Conservation (phyloP, 169 alveolate genomes). For the Cryptosporidium viatorum region DNA sequence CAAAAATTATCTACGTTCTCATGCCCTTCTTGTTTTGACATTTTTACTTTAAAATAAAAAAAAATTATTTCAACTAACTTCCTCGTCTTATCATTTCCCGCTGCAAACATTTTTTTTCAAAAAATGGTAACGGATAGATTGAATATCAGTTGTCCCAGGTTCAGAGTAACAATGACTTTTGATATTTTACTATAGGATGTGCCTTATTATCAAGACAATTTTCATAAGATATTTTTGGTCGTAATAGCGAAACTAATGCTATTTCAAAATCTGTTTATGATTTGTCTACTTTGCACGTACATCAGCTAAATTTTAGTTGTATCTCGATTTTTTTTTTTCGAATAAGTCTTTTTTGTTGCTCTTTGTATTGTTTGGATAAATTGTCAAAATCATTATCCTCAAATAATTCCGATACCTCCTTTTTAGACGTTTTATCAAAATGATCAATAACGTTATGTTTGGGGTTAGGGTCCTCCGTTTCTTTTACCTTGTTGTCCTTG, state of each 20-base stretch:
- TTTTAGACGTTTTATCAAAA: background rate
- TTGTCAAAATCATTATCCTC: background rate
- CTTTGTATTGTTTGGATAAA: background rate
- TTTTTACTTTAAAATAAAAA: background rate
- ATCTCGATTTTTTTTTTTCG: background rate
- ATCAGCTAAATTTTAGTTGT: background rate
- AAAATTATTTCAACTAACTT: background rate
- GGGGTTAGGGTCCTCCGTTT: background rate
- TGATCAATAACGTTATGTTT: background rate
- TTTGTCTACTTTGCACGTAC: background rate
- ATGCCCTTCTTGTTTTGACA: background rate
- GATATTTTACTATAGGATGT: too few species aligned
- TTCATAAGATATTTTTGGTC: background rate
- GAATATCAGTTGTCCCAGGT: too few species aligned
- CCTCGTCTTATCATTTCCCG: constrained; percentile 14
- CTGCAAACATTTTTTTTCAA: background rate
- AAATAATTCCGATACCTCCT: background rate
- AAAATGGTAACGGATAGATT: too few species aligned
- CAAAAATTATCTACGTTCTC: background rate
- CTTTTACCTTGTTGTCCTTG: background rate
- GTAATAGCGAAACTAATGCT: background rate
- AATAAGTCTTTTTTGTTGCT: background rate
- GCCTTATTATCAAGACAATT: background rate
- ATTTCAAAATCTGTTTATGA: too few species aligned
- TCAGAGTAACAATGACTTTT: background rate